A percentile compares a stretch with the other conserved stretches of the same genome.
Evolutionary conservation across 352 stramenopile species (phyloP).

Genomic region (Phytophthora fragariae): DNA sequence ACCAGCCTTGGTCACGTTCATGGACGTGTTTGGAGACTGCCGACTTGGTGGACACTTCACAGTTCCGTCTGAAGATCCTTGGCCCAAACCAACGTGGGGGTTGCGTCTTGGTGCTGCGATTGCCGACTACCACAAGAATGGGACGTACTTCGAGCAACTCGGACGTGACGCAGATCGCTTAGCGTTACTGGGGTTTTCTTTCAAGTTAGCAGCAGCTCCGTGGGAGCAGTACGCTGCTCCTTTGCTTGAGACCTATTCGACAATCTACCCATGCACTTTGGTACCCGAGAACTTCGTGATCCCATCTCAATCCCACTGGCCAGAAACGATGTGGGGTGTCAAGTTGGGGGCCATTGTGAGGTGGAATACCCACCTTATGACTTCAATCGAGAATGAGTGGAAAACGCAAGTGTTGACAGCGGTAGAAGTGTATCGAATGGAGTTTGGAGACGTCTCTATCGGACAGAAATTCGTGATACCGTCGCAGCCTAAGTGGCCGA

Average conservation of each 20-base stretch:
- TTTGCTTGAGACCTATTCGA: slow-evolving; percentile 30
- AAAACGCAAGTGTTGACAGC: slow-evolving; percentile 29
- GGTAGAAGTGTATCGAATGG: slow-evolving; percentile 28
- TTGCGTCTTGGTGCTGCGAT: slow-evolving; percentile 30
- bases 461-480: slow-evolving; percentile 28
- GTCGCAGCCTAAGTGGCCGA: slow-evolving; percentile 31
- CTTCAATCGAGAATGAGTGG: slow-evolving; percentile 31
- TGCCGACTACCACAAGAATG: slow-evolving; percentile 24
- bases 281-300: slow-evolving; percentile 35
- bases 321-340: slow-evolving; percentile 34
- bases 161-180: slow-evolving; percentile 36
- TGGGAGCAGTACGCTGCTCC: slow-evolving; percentile 31
- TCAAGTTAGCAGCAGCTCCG: slow-evolving; percentile 25
- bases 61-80: slow-evolving; percentile 33
- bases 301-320: slow-evolving; percentile 28
- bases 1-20: slow-evolving; percentile 31
- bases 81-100: slow-evolving; percentile 36
- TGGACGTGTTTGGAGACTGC: slow-evolving; percentile 36
- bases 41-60: slow-evolving; percentile 29
- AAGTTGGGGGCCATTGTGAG: slow-evolving; percentile 31
- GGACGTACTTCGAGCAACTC: slow-evolving; percentile 36
- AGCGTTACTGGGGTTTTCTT: slow-evolving; percentile 26
- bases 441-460: slow-evolving; percentile 13
- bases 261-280: slow-evolving; percentile 17
- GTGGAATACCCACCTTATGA: slow-evolving; percentile 36